A percentile compares a stretch with the other conserved stretches of the same genome.
Conservation (phyloP, 768 basidiomycete species). For the Suillus occidentalis region DNA sequence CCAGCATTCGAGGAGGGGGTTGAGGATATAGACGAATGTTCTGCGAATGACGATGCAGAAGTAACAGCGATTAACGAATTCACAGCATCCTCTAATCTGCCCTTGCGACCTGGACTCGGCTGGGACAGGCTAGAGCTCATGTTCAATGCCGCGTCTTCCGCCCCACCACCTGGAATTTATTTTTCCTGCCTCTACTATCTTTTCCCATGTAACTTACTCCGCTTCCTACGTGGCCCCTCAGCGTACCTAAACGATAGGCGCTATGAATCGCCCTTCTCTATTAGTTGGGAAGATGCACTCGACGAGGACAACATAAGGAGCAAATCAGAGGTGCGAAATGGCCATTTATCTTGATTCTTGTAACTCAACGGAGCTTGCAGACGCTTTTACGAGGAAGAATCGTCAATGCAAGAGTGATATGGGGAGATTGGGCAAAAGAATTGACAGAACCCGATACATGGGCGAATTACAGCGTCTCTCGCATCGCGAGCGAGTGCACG, state of each 20-base stretch:
- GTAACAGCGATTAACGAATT: slow-evolving; percentile 26
- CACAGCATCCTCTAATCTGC: slow-evolving; percentile 39
- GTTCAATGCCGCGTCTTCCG: slow-evolving; percentile 51
- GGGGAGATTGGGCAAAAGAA: slow-evolving; percentile 63
- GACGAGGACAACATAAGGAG: slow-evolving; percentile 69
- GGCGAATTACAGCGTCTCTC: slow-evolving; percentile 59
- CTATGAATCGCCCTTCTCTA: slow-evolving; percentile 59
- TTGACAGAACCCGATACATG: slow-evolving; percentile 65
- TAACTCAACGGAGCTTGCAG: slow-evolving; percentile 35
- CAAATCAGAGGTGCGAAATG: slow-evolving; percentile 61
- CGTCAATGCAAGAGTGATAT: slow-evolving; percentile 73
- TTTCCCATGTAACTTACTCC: slow-evolving; percentile 85
- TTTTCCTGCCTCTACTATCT: slow-evolving; percentile 86
- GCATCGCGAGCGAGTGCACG: slow-evolving; percentile 64
- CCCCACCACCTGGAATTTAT: slow-evolving; percentile 63
- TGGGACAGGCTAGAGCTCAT: slow-evolving; percentile 70
- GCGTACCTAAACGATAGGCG: slow-evolving; percentile 56
- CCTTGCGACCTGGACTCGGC: slow-evolving; percentile 52
- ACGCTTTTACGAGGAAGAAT: slow-evolving; percentile 67
- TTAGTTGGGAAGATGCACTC: slow-evolving; percentile 69
- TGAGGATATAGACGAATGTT: slow-evolving; percentile 16
- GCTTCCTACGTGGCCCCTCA: slow-evolving; percentile 71
- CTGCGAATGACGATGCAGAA: not conserved
- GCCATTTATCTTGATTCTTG: not conserved
- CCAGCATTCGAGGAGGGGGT: slow-evolving; percentile 41